Percentiles rank a stretch among this genome's conserved stretches.
These are phyloP conservation scores for Exophiala phaeomuriformis DNA, from an alignment of 2,329 filamentous ascomycete species.

Conservation along the genomic window DNA sequence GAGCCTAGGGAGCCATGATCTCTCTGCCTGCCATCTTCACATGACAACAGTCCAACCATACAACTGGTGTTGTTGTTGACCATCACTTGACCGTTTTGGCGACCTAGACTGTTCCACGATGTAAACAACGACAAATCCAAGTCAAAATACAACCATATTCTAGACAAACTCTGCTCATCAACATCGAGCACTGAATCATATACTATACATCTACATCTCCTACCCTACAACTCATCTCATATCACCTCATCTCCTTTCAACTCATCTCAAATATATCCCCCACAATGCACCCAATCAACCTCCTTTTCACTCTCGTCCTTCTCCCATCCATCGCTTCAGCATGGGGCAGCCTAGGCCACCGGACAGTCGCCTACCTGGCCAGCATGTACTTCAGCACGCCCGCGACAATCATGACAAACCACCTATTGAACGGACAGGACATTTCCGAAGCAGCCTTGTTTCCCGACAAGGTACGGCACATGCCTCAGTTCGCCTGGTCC, in stretches of 20 bases:
- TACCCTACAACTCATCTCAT: background rate
- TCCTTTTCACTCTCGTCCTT: constrained; percentile 1
- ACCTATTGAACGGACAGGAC: constrained; percentile 26
- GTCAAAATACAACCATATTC: too few species aligned
- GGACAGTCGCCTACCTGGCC: constrained; percentile 51
- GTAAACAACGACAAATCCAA: too few species aligned
- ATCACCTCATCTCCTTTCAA: background rate
- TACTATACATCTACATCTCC: background rate
- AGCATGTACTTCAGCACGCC: constrained; percentile 19
- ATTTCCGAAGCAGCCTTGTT: constrained; percentile 28
- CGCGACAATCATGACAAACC: constrained; percentile 18
- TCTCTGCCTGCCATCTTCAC: too few species aligned
- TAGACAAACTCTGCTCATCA: background rate
- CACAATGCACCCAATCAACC: background rate
- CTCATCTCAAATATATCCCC: background rate
- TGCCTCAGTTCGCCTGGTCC: constrained; percentile 24
- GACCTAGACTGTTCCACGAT: background rate
- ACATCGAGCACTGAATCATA: too few species aligned
- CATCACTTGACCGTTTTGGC: constrained; percentile 14
- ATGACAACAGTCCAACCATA: too few species aligned
- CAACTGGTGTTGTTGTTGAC: background rate
- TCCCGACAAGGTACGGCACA: constrained; percentile 26
- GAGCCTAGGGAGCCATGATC: too few species aligned
- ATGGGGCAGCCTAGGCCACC: constrained; percentile 50
- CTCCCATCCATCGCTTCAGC: constrained; percentile 18